Evolutionary conservation across 2,329 filamentous ascomycete genomes (phyloP), one percentile per base, ranked within the genome.

Genomic region (Anthostomella pinea): DNA sequence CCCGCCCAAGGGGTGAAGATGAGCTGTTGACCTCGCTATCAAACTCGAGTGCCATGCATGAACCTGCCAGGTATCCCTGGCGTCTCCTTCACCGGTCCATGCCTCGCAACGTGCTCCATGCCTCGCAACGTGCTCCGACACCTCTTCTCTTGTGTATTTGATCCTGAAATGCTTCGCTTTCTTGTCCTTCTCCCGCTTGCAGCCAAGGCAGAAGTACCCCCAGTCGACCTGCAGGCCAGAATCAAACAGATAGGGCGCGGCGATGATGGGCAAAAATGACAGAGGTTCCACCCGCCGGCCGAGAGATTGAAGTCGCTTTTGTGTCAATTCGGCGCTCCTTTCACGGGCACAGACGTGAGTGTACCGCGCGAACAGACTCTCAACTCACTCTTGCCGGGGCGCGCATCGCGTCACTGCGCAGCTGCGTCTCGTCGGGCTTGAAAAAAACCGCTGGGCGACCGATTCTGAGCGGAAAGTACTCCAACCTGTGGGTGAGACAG

Each of bases 151-250:
- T 37, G 34, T 37, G 17, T 37, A 37, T n/a, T 37, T 37, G 27
- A 19, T 37, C 28, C 34, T 30, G 34, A 30, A 31, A 37, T 37
- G 14, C 34, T 10, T 36, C 16, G 32, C 28, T 17, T 38, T 18
- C 21, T 26, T 16, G 15, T 31, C 34, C 34, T 37, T 31, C 10
- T 21, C 17, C 13, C 32, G 28, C 18, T 18, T 22, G 29, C 35
- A 38, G 35, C 35, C 35, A 28, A 13, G 3, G 29, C 35, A 38
- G 17, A 27, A 38, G 19, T 21, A 38, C 4, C 35, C 35, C 35
- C 35, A 38, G 19, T 32, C 28, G 18, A n/a, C 35, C n/a, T 4
- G 18, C 22, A 8, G 28, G 4, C 35, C 35, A 15, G 2, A 11
- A 32, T 15, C 15, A 18, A 20, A 7, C 2, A 38, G 18, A 22